Conservation (phyloP, 2,329 filamentous ascomycete species). For the Rachicladosporium sp. region DNA sequence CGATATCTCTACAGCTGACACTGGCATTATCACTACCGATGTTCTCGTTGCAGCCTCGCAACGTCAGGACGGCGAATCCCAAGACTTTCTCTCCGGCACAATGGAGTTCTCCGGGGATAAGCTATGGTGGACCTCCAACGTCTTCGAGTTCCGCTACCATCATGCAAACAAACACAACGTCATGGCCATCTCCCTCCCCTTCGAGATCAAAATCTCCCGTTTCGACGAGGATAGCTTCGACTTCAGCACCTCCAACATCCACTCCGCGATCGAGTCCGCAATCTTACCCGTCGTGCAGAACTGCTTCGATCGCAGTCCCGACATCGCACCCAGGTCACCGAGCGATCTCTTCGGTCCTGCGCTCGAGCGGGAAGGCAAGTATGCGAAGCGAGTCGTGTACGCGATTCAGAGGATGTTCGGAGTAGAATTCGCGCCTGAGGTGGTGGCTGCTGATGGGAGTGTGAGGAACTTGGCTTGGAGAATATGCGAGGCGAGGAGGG, state of each 20-base stretch:
- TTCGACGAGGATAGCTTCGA: slow-evolving; percentile 62
- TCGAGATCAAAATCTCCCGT: slow-evolving; percentile 72
- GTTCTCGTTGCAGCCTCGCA: slow-evolving; percentile 38
- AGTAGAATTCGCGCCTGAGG: slow-evolving; percentile 84
- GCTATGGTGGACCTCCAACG: slow-evolving; percentile 91
- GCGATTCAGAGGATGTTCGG: slow-evolving; percentile 94
- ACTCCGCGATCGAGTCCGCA: slow-evolving; percentile 59
- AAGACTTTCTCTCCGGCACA: slow-evolving; percentile 60
- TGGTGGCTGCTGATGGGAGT: slow-evolving; percentile 83
- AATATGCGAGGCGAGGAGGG: slow-evolving; percentile 90
- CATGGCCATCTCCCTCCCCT: slow-evolving; percentile 90
- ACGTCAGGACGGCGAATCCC: slow-evolving; percentile 37
- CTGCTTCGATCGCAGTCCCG: slow-evolving; percentile 82
- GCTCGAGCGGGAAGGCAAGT: slow-evolving; percentile 80
- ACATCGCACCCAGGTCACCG: slow-evolving; percentile 69
- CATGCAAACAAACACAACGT: slow-evolving; percentile 86
- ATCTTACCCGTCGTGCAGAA: slow-evolving; percentile 77
- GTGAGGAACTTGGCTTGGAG: slow-evolving; percentile 87
- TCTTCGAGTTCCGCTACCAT: slow-evolving; percentile 95
- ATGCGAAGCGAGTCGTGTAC: slow-evolving; percentile 79
- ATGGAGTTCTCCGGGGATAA: slow-evolving; percentile 85
- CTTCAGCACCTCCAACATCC: slow-evolving; percentile 43
- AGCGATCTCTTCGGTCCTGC: slow-evolving; percentile 76
- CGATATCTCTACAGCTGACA: slow-evolving; percentile 61
- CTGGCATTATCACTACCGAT: slow-evolving; percentile 62